phyloP scores from a whole-genome alignment of 768 basidiomycete genomes.

The Tylopilus sp. region DNA sequence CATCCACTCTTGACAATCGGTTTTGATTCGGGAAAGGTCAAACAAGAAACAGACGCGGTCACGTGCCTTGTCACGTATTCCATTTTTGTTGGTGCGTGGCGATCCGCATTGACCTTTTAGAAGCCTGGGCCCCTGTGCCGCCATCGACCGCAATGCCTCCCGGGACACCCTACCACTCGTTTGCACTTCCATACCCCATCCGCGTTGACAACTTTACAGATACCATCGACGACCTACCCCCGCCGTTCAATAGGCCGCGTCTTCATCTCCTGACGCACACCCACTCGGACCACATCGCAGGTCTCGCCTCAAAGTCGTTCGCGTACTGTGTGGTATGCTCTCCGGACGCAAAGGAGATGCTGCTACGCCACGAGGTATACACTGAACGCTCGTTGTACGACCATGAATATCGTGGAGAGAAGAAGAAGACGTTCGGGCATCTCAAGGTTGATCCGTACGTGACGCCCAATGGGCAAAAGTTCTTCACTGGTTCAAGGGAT shows the following conservation, averaged over 20 bases:
- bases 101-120: neutral
- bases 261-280: conserved; percentile 86
- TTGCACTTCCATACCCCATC: conserved; percentile 76
- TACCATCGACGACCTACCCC: conserved; percentile 33
- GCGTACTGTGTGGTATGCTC: conserved; percentile 74
- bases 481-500: conserved; percentile 58
- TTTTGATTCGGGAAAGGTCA: too few species aligned
- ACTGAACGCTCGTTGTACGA: conserved; percentile 59
- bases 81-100: too few species aligned
- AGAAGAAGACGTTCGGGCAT: conserved; percentile 58
- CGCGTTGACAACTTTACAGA: conserved; percentile 81
- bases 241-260: conserved; percentile 34
- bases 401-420: conserved; percentile 29
- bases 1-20: too few species aligned
- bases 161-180: conserved; percentile 75
- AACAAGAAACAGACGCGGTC: too few species aligned
- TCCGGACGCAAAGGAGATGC: conserved; percentile 79
- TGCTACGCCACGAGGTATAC: conserved; percentile 73
- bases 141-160: conserved; percentile 51
- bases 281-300: conserved; percentile 83
- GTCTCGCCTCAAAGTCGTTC: conserved; percentile 74
- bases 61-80: too few species aligned
- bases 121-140: conserved; percentile 16
- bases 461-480: conserved; percentile 44
- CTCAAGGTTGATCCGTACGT: conserved; percentile 54